Percentiles rank a stretch among this genome's conserved stretches.
Evolutionary conservation across 495 filamentous ascomycete genomes (phyloP).

Genomic region (Copromyces sp.): DNA sequence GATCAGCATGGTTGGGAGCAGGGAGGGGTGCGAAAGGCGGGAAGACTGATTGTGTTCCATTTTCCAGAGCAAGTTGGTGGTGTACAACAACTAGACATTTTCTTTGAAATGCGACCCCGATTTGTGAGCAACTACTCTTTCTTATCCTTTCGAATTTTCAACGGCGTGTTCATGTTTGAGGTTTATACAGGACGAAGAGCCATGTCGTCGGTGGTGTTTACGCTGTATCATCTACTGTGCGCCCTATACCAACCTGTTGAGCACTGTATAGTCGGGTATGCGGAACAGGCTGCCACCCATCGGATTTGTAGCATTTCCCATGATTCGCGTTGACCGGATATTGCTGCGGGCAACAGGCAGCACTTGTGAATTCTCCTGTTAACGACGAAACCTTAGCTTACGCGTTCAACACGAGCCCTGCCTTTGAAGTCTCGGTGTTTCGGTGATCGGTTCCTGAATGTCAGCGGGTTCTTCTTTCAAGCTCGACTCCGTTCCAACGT

Average conservation of each 20-base stretch:
- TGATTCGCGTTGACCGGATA: background rate
- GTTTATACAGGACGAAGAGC: background rate
- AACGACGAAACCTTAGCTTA: background rate
- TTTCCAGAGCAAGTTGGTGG: background rate
- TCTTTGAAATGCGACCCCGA: background rate
- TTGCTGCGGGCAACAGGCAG: background rate
- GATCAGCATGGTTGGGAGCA: slow-evolving; percentile 11
- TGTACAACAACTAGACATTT: background rate
- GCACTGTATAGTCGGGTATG: background rate
- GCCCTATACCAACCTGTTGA: background rate
- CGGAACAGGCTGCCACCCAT: background rate
- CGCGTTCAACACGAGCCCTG: background rate
- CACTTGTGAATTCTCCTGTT: background rate
- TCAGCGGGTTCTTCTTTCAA: background rate
- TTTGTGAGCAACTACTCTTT: background rate
- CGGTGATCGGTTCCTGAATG: background rate
- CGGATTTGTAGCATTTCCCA: background rate
- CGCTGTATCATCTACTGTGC: background rate
- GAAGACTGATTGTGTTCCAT: background rate
- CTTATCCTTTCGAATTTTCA: background rate
- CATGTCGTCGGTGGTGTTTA: background rate
- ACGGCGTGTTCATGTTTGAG: background rate
- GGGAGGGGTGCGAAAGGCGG: background rate
- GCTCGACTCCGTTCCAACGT: background rate
- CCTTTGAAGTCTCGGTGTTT: background rate